phyloP scores from a whole-genome alignment of 441 rosid genomes.

The Dalechampia spathulata region DNA sequence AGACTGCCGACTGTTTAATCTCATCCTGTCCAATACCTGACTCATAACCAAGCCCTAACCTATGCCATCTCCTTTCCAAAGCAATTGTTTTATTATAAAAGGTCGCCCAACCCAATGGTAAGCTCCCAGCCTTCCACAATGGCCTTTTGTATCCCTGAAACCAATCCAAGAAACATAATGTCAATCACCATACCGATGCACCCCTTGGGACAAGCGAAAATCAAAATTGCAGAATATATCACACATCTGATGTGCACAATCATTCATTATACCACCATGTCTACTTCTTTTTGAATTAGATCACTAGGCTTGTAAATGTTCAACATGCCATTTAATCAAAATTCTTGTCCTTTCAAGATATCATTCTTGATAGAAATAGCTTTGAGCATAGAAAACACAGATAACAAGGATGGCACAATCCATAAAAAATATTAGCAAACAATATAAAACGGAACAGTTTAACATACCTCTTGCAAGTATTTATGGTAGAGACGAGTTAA shows the following conservation, averaged over 20 bases:
- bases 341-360: neutral
- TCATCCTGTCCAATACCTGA: conserved; percentile 31
- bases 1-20: conserved; percentile 60
- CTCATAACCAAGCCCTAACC: conserved; percentile 65
- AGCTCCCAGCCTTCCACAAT: conserved; percentile 70
- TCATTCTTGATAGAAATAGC: too few species aligned
- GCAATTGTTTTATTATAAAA: conserved; percentile 48
- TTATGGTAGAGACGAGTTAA: conserved; percentile 54
- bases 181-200: too few species aligned
- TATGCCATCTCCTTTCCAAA: conserved; percentile 70
- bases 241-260: neutral
- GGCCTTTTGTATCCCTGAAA: conserved; percentile 58
- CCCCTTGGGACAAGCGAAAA: neutral
- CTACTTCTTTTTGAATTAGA: neutral
- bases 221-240: neutral
- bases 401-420: neutral
- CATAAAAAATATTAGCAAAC: neutral
- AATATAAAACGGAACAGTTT: conserved; percentile 2
- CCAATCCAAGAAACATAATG: neutral
- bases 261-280: neutral
- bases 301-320: neutral
- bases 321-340: neutral
- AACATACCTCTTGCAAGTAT: conserved; percentile 63
- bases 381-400: too few species aligned
- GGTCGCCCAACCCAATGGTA: conserved; percentile 75